Evolutionary conservation across 495 filamentous ascomycete genomes (phyloP), one percentile per base, ranked within the genome.

Genomic region (Talaromyces trachyspermus): DNA sequence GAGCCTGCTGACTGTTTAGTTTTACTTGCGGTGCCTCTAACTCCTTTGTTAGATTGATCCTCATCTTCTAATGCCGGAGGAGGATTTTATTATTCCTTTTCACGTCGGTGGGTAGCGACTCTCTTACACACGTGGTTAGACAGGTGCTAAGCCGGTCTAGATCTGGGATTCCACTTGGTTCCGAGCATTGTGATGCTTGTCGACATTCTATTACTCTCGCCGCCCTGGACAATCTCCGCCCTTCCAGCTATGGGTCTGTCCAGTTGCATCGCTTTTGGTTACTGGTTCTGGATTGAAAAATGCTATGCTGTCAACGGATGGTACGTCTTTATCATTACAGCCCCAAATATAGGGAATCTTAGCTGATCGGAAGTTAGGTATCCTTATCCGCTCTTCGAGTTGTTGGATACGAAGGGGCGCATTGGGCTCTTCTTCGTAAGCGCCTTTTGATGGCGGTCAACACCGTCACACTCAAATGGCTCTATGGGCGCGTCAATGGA

Each of bases 211-310:
- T 66, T 92, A 19, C 66, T 95, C 10, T 84, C 80, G 12, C 89
- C 89, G 5, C 89, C 89, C 0, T 95, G 86, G 85, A 84, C 83
- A 0, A 77, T 89, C 32, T 69, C 70, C 22, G 67, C 70, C 9
- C 54, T 83, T 0, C 75, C 79, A 3, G 76, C 83, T 0, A 66
- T 89, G 35, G 70, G 71, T 0, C 51, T 89, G 33, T 88, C 82
- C 46, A 70, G 71, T 24, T 54, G 57, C 14, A 67, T 94, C 48
- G 87, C 86, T 2, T 77, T 88, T 45, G 63, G 69, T 11, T 95
- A 95, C 63, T 95, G 87, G 87, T 76, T 83, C 48, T 95, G 89
- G 89, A 77, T 95, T 5, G 88, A 95, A 60, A 74, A 74, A 19
- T 94, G 88, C 67, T 88, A 81, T 54, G 53, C 65, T 14, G 65